Percentiles rank a stretch among this genome's conserved stretches.
These are phyloP conservation scores for Flaveria linearis DNA, from an alignment of 129 eudicot species.

Conservation along the genomic window DNA sequence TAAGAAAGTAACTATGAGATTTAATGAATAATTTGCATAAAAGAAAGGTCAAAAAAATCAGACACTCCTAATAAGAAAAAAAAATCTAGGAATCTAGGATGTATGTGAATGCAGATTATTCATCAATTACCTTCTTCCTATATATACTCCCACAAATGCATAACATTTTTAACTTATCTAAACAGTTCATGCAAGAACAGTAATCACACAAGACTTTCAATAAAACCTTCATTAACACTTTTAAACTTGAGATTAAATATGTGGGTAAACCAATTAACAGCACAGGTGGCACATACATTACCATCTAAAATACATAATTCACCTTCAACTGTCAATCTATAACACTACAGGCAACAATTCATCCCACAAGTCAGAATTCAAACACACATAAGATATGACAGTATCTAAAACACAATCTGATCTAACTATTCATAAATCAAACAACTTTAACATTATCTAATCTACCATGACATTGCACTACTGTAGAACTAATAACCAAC, in stretches of 20 bases:
- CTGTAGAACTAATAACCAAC: background rate
- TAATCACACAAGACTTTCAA: background rate
- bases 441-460: background rate
- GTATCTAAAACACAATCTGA: background rate
- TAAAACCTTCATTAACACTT: background rate
- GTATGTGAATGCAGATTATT: constrained; percentile 9
- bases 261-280: too few species aligned
- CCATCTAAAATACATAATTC: background rate
- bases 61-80: background rate
- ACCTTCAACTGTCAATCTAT: background rate
- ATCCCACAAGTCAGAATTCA: background rate
- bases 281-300: background rate
- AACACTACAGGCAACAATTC: constrained; percentile 7
- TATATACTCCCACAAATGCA: constrained; percentile 3
- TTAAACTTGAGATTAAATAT: background rate
- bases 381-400: background rate
- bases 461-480: constrained; percentile 12
- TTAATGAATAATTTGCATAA: background rate
- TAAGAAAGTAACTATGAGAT: background rate
- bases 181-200: background rate
- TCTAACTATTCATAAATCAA: constrained; percentile 11
- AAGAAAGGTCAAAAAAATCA: background rate
- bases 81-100: background rate
- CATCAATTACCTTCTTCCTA: background rate
- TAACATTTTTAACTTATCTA: background rate